These are phyloP conservation scores for Oryza coarctata DNA, from an alignment of 176 grass and related monocot species.

Conservation along the genomic window DNA sequence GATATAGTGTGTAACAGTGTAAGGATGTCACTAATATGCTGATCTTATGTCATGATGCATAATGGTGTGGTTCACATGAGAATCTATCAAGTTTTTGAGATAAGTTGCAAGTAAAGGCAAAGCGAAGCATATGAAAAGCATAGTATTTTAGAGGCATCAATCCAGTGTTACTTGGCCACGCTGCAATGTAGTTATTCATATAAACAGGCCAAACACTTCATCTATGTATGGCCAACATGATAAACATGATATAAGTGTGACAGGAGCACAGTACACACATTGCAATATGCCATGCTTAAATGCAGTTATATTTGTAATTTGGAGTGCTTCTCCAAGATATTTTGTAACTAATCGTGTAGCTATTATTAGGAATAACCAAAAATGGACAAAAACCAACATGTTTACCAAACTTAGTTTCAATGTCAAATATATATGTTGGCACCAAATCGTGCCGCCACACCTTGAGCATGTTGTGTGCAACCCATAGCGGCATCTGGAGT, in stretches of 20 bases:
- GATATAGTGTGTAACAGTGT: background rate
- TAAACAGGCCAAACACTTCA: background rate
- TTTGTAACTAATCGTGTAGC: background rate
- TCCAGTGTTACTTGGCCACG: background rate
- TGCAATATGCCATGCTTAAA: background rate
- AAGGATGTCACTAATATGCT: background rate
- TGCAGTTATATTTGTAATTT: background rate
- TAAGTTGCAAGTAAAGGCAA: slow-evolving; percentile 16
- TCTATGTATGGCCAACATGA: background rate
- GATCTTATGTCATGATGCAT: slow-evolving; percentile 13
- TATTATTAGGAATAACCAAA: slow-evolving; percentile 12
- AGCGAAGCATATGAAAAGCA: background rate
- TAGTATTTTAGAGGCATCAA: background rate
- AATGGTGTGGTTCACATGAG: background rate
- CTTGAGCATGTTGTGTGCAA: too few species aligned
- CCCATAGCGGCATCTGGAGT: too few species aligned
- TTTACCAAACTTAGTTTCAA: background rate
- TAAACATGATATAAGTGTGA: background rate
- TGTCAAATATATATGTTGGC: background rate
- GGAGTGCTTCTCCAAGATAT: background rate
- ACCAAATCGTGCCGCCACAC: too few species aligned
- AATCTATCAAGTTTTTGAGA: slow-evolving; percentile 1
- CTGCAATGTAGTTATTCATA: slow-evolving; percentile 12
- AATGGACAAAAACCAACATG: background rate
- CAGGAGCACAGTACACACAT: background rate